Conservation (phyloP, 202 grass and related monocot species). For the Carex arenaria region DNA sequence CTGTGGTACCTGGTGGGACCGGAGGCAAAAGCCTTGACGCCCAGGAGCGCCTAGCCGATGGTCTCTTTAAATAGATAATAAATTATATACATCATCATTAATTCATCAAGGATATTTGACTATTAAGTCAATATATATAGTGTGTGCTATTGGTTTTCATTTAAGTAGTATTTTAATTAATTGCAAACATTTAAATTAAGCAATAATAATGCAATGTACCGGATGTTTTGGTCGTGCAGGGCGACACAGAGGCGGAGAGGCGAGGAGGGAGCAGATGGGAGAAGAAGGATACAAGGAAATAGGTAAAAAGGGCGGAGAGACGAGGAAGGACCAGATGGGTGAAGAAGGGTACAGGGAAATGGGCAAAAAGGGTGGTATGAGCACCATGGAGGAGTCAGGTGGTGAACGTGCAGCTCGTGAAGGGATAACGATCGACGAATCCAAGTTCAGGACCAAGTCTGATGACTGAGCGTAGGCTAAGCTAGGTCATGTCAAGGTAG, state of each 20-base stretch:
- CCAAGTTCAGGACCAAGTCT: slow-evolving; percentile 50
- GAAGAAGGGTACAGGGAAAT: slow-evolving; percentile 55
- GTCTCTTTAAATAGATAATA: background rate
- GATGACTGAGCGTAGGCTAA: background rate
- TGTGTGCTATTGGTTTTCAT: too few relatives aligned
- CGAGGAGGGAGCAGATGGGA: slow-evolving; percentile 50
- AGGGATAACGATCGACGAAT: slow-evolving; percentile 57
- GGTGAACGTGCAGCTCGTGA: slow-evolving; percentile 41
- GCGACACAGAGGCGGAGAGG: slow-evolving; percentile 42
- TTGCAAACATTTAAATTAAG: too few relatives aligned
- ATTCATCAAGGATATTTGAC: too few relatives aligned
- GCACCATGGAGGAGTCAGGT: slow-evolving; percentile 41
- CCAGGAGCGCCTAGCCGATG: slow-evolving; percentile 61
- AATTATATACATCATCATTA: too few relatives aligned
- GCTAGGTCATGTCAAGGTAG: background rate
- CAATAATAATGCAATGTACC: background rate
- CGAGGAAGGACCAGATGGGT: slow-evolving; percentile 47
- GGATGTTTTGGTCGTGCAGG: background rate
- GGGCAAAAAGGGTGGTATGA: slow-evolving; percentile 55
- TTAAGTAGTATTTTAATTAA: too few relatives aligned
- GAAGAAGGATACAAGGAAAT: slow-evolving; percentile 59
- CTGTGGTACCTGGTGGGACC: slow-evolving; percentile 36
- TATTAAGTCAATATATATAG: too few relatives aligned
- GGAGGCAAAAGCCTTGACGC: slow-evolving; percentile 50
- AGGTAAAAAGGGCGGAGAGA: slow-evolving; percentile 60